phyloP scores from a whole-genome alignment of 805 yeast species.

The Ogataea paradorogensis region DNA sequence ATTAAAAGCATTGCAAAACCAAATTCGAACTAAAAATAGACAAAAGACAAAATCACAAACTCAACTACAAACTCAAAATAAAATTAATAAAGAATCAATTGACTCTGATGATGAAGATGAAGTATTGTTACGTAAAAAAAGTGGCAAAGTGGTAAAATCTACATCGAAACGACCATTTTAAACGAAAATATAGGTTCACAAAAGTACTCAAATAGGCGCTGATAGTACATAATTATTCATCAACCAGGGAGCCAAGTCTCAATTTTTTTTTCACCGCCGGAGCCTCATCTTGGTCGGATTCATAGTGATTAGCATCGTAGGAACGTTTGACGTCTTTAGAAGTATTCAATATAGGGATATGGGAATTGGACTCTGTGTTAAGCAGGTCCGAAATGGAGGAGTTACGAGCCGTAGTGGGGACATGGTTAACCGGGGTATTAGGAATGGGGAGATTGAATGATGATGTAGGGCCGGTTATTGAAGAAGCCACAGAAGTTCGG shows the following conservation, averaged over 20 bases:
- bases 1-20: slow-evolving; percentile 28
- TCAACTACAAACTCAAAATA: slow-evolving; percentile 1
- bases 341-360: not conserved
- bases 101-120: slow-evolving; percentile 27
- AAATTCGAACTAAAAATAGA: slow-evolving; percentile 26
- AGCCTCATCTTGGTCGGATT: slow-evolving; percentile 2
- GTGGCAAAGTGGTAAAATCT: not conserved
- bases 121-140: slow-evolving; percentile 15
- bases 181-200: no score
- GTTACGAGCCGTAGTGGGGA: slow-evolving; percentile 26
- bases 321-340: slow-evolving; percentile 2
- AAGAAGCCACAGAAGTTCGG: slow-evolving; percentile 23
- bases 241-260: slow-evolving; percentile 14
- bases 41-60: slow-evolving; percentile 6
- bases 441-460: slow-evolving; percentile 5
- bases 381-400: slow-evolving; percentile 25
- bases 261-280: slow-evolving; percentile 10
- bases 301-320: slow-evolving; percentile 7
- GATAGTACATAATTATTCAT: slow-evolving; percentile 1
- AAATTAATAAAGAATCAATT: slow-evolving; percentile 2
- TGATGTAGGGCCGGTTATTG: slow-evolving; percentile 10
- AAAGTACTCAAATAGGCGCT: not conserved
- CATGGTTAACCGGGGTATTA: not conserved
- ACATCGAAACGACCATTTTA: slow-evolving; percentile 26
- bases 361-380: slow-evolving; percentile 21